Evolutionary conservation across 2,329 filamentous ascomycete genomes (phyloP), one percentile per base, ranked within the genome.

Genomic region (Laburnicola sp.): DNA sequence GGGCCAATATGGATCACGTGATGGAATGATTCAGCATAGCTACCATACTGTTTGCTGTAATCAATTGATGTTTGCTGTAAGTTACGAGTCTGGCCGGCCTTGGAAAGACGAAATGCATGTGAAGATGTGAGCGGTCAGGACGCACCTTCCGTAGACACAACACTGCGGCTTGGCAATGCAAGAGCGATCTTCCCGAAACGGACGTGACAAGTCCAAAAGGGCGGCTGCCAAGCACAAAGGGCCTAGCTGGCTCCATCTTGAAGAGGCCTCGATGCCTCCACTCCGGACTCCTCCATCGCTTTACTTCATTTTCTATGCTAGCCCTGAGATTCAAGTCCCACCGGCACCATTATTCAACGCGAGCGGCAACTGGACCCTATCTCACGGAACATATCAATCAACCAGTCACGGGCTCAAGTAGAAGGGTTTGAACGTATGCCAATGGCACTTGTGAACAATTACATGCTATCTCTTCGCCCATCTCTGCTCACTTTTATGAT

Each of bases 151-250:
- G n/a, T 16, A n/a, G 6, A 6, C 6, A 36, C 34, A 22, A 36
- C 34, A 7, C 7, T 36, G 11, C 10, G 34, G 34, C 34, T 36
- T 36, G 34, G 34, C 34, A 36, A 36, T 5, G 34, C 34, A 36
- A 36, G 34, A 36, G 34, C 6, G 6, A 45, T 43, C 40, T 39
- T 16, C 48, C 40, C 39, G 40, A 50, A 11, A 8, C 31, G 41
- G 27, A 10, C 23, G 7, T 9, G 35, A n/a, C 7, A 25, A 9
- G 23, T 27, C 21, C 10, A 39, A 39, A 49, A 49, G 46, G 46
- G 46, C 46, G 30, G 16, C 6, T 21, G 46, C 47, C 47, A 50
- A 50, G 40, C 7, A 3, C 9, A 6, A 27, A 42, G 46, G 46
- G 38, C 46, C 38, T 31, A 30, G 31, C 1, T 4, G 16, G 25